Evolutionary conservation across 2,329 filamentous ascomycete genomes (phyloP).

Genomic region (Hypoxylon sp.): DNA sequence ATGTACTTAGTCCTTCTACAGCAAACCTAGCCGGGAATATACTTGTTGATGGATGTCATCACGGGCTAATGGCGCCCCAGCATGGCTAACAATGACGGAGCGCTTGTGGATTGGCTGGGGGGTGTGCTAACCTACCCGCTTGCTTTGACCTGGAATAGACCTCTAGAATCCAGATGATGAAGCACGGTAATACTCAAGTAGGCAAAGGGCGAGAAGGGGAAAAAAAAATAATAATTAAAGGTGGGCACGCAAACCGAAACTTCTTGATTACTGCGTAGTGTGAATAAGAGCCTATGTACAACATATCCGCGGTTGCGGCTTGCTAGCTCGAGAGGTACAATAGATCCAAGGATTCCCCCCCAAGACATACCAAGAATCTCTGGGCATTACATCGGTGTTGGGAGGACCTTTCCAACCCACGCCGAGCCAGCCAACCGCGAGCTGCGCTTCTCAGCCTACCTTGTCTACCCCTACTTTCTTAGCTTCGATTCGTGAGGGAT

Average conservation of each 20-base stretch:
- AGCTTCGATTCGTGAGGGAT: constrained; percentile 42
- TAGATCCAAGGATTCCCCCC: constrained; percentile 31
- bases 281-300: constrained; percentile 36
- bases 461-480: constrained; percentile 40
- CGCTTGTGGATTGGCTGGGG: constrained; percentile 42
- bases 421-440: constrained; percentile 36
- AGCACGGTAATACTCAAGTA: constrained; percentile 45
- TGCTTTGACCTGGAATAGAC: constrained; percentile 38
- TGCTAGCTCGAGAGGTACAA: constrained; percentile 18
- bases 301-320: constrained; percentile 40
- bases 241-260: constrained; percentile 41
- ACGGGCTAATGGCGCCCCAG: constrained; percentile 44
- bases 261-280: constrained; percentile 35
- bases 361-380: constrained; percentile 42
- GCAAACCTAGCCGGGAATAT: constrained; percentile 45
- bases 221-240: constrained; percentile 36
- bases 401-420: constrained; percentile 41
- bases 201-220: constrained; percentile 39
- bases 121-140: constrained; percentile 37
- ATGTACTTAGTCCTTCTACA: constrained; percentile 43
- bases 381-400: constrained; percentile 43
- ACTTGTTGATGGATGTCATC: constrained; percentile 44
- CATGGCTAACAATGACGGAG: constrained; percentile 44
- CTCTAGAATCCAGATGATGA: constrained; percentile 41
- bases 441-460: constrained; percentile 38